These are phyloP conservation scores for Arthroderma sp. DNA, from an alignment of 2,329 filamentous ascomycete species.

Conservation along the genomic window DNA sequence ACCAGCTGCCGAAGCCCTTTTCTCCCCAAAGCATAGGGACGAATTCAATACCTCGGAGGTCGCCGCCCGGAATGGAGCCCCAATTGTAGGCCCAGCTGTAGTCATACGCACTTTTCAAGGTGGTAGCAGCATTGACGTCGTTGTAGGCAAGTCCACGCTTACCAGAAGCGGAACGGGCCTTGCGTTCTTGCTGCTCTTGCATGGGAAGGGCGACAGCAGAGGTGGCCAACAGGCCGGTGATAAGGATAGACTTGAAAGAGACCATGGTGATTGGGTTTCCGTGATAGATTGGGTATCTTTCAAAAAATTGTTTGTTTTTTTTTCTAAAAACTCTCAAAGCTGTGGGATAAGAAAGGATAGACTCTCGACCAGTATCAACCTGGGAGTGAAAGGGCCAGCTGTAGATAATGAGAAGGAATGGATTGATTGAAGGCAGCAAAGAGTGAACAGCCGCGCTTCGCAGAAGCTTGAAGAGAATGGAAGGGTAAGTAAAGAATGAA, in stretches of 20 bases:
- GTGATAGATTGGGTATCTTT: too few species aligned
- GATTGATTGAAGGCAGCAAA: constrained; percentile 10
- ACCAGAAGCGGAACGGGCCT: constrained; percentile 5
- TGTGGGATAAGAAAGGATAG: constrained; percentile 4
- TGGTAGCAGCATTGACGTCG: constrained; percentile 18
- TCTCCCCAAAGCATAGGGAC: constrained; percentile 35
- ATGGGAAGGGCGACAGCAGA: constrained; percentile 21
- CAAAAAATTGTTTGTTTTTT: not conserved
- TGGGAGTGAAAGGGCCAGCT: constrained; percentile 9
- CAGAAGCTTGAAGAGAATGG: constrained; percentile 20
- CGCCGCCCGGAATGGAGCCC: constrained; percentile 21
- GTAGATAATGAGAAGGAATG: constrained; percentile 13
- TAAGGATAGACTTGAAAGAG: constrained; percentile 22
- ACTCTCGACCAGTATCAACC: constrained; percentile 8
- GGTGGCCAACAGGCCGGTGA: constrained; percentile 23
- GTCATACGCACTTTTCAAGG: constrained; percentile 18
- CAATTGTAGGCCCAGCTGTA: constrained; percentile 36
- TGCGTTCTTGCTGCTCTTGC: constrained; percentile 2
- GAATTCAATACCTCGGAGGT: constrained; percentile 25
- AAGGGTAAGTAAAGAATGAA: constrained; percentile 11
- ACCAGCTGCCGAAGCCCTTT: constrained; percentile 25
- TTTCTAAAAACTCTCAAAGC: not conserved
- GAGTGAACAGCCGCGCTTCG: constrained; percentile 8
- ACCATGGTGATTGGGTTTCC: constrained; percentile 15
- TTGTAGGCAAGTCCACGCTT: constrained; percentile 32